Evolutionary conservation across 805 yeast genomes (phyloP).

Genomic region (Lachancea fermentati): DNA sequence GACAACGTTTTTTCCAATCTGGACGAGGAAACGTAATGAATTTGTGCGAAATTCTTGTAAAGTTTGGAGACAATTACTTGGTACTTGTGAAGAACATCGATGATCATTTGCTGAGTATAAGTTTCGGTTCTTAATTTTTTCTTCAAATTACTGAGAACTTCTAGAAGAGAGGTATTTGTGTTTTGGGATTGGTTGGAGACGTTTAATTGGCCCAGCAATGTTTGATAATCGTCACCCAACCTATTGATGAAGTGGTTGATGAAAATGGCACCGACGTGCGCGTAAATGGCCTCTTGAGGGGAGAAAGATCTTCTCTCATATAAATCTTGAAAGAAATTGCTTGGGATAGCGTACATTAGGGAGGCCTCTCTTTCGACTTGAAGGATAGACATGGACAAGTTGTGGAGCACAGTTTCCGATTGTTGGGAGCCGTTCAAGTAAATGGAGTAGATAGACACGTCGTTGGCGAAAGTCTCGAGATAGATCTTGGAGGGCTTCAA

Average conservation of each 20-base stretch:
- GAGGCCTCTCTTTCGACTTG: constrained; percentile 95
- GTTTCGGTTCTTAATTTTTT: constrained; percentile 90
- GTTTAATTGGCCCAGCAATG: constrained; percentile 60
- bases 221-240: constrained; percentile 81
- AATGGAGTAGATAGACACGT: constrained; percentile 78
- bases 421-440: constrained; percentile 64
- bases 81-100: constrained; percentile 67
- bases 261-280: constrained; percentile 88
- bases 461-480: constrained; percentile 90
- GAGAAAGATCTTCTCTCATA: constrained; percentile 76
- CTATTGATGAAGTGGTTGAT: constrained; percentile 93
- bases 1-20: constrained; percentile 74
- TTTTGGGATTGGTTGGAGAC: constrained; percentile 35
- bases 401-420: constrained; percentile 31
- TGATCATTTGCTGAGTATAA: constrained; percentile 77
- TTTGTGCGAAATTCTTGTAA: constrained; percentile 86
- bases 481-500: constrained; percentile 81
- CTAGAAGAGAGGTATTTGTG: constrained; percentile 57
- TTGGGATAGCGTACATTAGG: constrained; percentile 83
- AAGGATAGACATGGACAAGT: constrained; percentile 63
- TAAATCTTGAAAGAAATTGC: constrained; percentile 68
- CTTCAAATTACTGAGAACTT: constrained; percentile 72
- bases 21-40: constrained; percentile 65
- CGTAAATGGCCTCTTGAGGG: constrained; percentile 89
- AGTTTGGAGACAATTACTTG: constrained; percentile 70